Base-by-base conservation (phyloP, 2,329 filamentous ascomycete species). In the Myriosclerotinia duriaeana region DNA sequence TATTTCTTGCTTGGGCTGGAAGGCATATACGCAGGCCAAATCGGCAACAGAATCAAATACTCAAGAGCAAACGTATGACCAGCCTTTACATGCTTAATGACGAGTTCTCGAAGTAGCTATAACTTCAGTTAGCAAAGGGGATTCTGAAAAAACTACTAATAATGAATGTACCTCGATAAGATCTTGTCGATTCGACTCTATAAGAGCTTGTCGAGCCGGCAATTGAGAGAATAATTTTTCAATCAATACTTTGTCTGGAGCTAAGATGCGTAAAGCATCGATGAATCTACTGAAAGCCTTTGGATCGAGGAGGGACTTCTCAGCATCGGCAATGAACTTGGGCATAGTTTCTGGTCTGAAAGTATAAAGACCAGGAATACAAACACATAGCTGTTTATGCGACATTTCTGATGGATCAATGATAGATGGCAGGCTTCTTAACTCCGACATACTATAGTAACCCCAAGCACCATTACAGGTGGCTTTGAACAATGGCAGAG, bases 271-370 rank as follows among this genome's bases (percentile, higher is more conserved):
- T 12, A 72, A 11, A 6, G 71, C 67, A 4, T 66, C 50, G 36
- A 73, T 68, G 20, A 72, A 68, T 64, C 69, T 46, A 26, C 40
- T 55, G 20, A 72, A 71, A 7, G 70, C 69, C 17, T 40, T 36
- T 7, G 15, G 34, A 15, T 38, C n/a, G 1, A 30, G 7, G 9
- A 71, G 64, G 2, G 65, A 68, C 3, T 26, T 55, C 44, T 70
- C 67, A 2, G 58, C 44, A 14, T 61, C 9, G 5, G 17, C 22
- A 22, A 69, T 50, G 2, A 34, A 44, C 22, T 64, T 68, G 40
- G 70, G 71, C 67, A 74, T 71, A 17, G 71, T 50, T 1, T 56
- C 36, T 9, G 42, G 34, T 22, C 68, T 44, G 36, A 73, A 68
- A 34, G 15, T 60, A 38, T 67, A 67, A 42, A 74, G 65, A 8